Evolutionary conservation across 2,329 filamentous ascomycete species (phyloP).

Genomic region (Phoma sp.): DNA sequence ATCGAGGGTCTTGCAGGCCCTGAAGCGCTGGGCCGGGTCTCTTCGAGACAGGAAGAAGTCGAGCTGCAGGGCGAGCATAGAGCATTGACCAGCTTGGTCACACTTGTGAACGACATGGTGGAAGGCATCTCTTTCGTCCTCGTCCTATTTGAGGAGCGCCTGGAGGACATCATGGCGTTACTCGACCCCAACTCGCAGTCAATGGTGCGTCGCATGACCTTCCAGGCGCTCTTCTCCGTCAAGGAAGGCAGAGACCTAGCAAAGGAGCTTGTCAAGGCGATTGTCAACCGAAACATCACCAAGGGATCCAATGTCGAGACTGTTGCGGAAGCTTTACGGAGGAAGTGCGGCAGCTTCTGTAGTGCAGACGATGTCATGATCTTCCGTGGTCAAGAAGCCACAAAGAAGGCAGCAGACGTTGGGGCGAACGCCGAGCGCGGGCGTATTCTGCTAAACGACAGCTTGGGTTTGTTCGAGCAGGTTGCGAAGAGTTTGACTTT

Average conservation of each 20-base stretch:
- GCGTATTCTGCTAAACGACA: constrained; percentile 84
- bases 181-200: constrained; percentile 70
- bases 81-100: constrained; percentile 83
- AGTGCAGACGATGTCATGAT: constrained; percentile 96
- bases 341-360: constrained; percentile 95
- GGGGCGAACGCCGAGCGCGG: constrained; percentile 76
- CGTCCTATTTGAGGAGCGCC: constrained; percentile 91
- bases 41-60: constrained; percentile 87
- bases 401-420: constrained; percentile 86
- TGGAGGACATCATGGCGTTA: constrained; percentile 83
- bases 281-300: constrained; percentile 96
- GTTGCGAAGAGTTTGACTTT: constrained; percentile 83
- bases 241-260: constrained; percentile 83
- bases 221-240: constrained; percentile 84
- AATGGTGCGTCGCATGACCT: constrained; percentile 78
- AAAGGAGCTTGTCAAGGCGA: constrained; percentile 93
- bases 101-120: constrained; percentile 86
- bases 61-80: constrained; percentile 94
- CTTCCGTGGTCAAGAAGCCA: constrained; percentile 95
- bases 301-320: constrained; percentile 98
- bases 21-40: constrained; percentile 77
- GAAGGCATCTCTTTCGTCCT: constrained; percentile 96
- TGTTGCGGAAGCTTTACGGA: constrained; percentile 89
- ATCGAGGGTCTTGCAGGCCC: constrained; percentile 95
- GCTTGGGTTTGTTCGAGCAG: constrained; percentile 83